Conservation (phyloP, 1,284 basidiomycete genomes). For the Marasmius sp. region DNA sequence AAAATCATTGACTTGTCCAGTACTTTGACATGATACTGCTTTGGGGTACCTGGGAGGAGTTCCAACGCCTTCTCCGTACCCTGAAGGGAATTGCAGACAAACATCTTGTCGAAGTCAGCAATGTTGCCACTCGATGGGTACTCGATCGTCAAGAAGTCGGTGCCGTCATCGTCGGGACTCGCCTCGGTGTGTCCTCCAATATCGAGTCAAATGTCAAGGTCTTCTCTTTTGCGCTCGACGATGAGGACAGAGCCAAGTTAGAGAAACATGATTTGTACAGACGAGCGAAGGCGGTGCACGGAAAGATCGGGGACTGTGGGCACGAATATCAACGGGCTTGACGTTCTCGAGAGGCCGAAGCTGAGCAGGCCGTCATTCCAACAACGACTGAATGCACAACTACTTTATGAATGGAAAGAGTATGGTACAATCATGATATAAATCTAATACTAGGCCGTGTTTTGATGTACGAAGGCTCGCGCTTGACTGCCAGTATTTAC, state of each 20-base stretch:
- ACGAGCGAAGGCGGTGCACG: slow-evolving; percentile 45
- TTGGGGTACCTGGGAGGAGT: slow-evolving; percentile 59
- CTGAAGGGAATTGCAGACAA: slow-evolving; percentile 50
- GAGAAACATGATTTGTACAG: slow-evolving; percentile 45
- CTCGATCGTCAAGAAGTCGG: slow-evolving; percentile 59
- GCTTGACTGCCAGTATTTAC: too few relatives aligned
- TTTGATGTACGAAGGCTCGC: too few relatives aligned
- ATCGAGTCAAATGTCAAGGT: slow-evolving; percentile 49
- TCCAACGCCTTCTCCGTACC: slow-evolving; percentile 47
- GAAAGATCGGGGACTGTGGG: slow-evolving; percentile 58
- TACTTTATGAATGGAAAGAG: neutral
- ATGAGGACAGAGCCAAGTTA: slow-evolving; percentile 44
- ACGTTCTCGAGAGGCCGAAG: neutral
- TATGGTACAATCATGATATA: too few relatives aligned
- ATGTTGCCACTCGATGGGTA: slow-evolving; percentile 61
- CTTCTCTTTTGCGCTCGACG: slow-evolving; percentile 45
- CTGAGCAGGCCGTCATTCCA: neutral
- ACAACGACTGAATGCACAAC: too few relatives aligned
- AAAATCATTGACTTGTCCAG: slow-evolving; percentile 26
- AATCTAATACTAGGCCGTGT: too few relatives aligned
- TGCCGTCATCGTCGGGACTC: slow-evolving; percentile 58
- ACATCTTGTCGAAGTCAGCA: slow-evolving; percentile 54
- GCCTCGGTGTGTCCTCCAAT: slow-evolving; percentile 59
- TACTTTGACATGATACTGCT: slow-evolving; percentile 59
- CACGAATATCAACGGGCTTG: slow-evolving; percentile 50